Percentiles rank a stretch among this genome's conserved stretches.
phyloP scores from a whole-genome alignment of 2,329 filamentous ascomycete species.

The Aspergillus latus region DNA sequence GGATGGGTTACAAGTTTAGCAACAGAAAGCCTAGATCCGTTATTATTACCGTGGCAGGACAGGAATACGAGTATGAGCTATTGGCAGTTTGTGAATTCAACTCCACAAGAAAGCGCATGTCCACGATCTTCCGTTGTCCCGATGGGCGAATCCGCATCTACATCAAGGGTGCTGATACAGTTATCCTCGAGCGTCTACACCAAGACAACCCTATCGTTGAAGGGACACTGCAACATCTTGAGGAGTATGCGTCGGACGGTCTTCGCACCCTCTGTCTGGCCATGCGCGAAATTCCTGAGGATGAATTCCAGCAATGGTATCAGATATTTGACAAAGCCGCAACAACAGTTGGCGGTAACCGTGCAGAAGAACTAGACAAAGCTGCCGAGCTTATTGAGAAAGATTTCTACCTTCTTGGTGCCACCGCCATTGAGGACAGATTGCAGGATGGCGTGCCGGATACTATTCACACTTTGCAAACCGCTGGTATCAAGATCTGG shows the following conservation, averaged over 20 bases:
- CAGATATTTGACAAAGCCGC: conserved; percentile 81
- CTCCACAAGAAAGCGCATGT: conserved; percentile 96
- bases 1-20: conserved; percentile 83
- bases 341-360: conserved; percentile 88
- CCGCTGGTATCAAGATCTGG: conserved; percentile 98
- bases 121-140: conserved; percentile 91
- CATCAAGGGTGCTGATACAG: conserved; percentile 95
- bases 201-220: conserved; percentile 85
- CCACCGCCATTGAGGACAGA: conserved; percentile 95
- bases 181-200: conserved; percentile 87
- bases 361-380: conserved; percentile 94
- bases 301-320: conserved; percentile 85
- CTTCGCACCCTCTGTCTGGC: conserved; percentile 91
- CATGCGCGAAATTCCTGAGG: conserved; percentile 87
- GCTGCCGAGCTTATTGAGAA: conserved; percentile 93
- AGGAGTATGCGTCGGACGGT: conserved; percentile 96
- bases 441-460: conserved; percentile 97
- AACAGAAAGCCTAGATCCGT: conserved; percentile 88
- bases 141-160: conserved; percentile 94
- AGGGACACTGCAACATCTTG: conserved; percentile 87
- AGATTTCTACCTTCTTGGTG: conserved; percentile 85
- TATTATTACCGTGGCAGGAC: conserved; percentile 73
- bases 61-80: conserved; percentile 79
- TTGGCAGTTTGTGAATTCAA: conserved; percentile 99
- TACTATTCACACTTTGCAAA: conserved; percentile 94